Percentiles rank a stretch among this genome's conserved stretches.
Evolutionary conservation across 495 filamentous ascomycete species (phyloP).

Genomic region (Neurospora terricola): DNA sequence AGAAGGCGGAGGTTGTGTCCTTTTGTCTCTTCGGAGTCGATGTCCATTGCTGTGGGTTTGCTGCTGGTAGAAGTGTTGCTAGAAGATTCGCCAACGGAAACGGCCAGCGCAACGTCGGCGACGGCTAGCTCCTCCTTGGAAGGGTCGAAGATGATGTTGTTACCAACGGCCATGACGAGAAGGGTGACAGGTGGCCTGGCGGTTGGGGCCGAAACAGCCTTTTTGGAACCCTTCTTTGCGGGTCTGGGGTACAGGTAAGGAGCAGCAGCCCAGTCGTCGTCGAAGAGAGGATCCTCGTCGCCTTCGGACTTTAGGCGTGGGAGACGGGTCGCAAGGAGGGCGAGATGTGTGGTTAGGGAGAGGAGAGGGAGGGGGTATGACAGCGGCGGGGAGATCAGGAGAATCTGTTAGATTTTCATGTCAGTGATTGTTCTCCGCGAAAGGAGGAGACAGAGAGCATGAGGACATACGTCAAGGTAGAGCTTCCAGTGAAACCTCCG

Average conservation of each 20-base stretch:
- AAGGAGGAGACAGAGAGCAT: background rate
- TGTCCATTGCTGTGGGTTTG: conserved; percentile 12
- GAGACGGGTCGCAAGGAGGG: conserved; percentile 79
- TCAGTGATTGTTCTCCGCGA: conserved; percentile 4
- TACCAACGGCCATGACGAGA: conserved; percentile 75
- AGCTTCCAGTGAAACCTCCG: conserved; percentile 88
- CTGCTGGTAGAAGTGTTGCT: conserved; percentile 13
- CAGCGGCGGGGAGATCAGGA: conserved; percentile 83
- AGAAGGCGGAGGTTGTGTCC: conserved; percentile 30
- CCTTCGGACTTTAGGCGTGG: conserved; percentile 72
- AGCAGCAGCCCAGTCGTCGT: conserved; percentile 92
- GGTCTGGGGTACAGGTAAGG: conserved; percentile 60
- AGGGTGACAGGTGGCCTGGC: conserved; percentile 72
- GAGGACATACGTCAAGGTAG: conserved; percentile 74
- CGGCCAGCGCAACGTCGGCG: conserved; percentile 76
- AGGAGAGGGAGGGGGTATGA: conserved; percentile 89
- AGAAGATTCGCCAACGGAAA: conserved; percentile 47
- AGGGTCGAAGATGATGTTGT: conserved; percentile 91
- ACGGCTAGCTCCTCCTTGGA: conserved; percentile 83
- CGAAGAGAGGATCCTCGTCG: conserved; percentile 94
- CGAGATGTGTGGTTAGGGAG: conserved; percentile 87
- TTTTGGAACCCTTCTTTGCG: conserved; percentile 1
- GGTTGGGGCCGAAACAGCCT: background rate
- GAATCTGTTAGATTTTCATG: conserved; percentile 47
- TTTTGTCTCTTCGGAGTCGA: background rate